Evolutionary conservation across 2,329 filamentous ascomycete species (phyloP), one percentile per base, ranked within the genome.

Genomic region (Alternaria angustiovoidea): DNA sequence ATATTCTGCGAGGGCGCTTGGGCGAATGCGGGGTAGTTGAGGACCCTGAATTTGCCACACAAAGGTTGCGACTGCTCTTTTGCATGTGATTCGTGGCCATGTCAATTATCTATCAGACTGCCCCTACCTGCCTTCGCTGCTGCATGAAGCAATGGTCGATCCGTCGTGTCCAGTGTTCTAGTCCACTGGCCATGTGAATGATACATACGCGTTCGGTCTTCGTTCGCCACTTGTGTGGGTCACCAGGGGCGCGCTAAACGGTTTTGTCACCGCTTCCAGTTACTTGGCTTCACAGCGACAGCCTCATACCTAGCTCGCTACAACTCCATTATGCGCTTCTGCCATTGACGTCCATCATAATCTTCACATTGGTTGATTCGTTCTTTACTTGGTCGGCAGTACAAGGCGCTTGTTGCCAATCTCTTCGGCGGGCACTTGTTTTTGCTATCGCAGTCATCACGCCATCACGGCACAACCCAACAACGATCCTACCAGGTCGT

Each of bases 151-250:
- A 48, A 48, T 16, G 6, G 1, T 12, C 14, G 6, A 4, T 24
- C 8, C 18, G 5, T 34, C 9, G 16, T 36, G 30, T 28, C 8
- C 18, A 32, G 1, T 32, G 7, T 34, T 48, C 28, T 8, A 34
- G 18, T 20, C 7, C 20, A 20, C 20, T 36, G 30, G 18, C 30
- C 5, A 24, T 24, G 46, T 48, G 20, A 16, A 36, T 22, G 51
- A 47, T 49, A n/a, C 16, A 32, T 5, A 70, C 65, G 32, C 66
- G 62, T 54, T 56, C 61, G 39, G 47, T 11, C 36, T 48, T 61
- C 53, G 11, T 60, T 56, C 44, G 57, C 57, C 57, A 60, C 52
- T 28, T 22, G n/a, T 38, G 57, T 44, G 53, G 52, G 44, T 52
- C 51, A 16, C 56, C 46, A 57, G 57, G 57, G 57, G 53, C 53